A percentile compares a stretch with the other conserved stretches of the same genome.
Conservation (phyloP, 345 rosid species). For the Eucalyptus caleyi region DNA sequence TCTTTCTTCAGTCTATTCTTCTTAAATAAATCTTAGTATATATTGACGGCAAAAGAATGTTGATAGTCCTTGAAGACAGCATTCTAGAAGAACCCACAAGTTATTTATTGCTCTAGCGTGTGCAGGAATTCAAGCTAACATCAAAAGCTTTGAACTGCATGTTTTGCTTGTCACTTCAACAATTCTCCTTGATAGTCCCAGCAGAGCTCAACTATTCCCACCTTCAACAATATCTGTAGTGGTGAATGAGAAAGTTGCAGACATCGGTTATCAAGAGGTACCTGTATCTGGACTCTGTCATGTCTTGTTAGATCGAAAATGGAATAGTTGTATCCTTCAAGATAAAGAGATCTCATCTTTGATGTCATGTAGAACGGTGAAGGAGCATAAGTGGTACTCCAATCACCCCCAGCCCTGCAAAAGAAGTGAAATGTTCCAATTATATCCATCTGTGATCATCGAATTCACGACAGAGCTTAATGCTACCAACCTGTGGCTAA, state of each 20-base stretch:
- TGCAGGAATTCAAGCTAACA: background rate
- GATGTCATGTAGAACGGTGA: conserved; percentile 76
- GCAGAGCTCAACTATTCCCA: background rate
- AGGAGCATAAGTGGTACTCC: conserved; percentile 80
- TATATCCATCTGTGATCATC: background rate
- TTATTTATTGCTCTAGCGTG: background rate
- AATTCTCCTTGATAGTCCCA: background rate
- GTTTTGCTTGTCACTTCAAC: background rate
- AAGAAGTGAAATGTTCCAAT: background rate
- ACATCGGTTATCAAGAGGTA: background rate
- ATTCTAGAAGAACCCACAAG: background rate
- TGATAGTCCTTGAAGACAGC: background rate
- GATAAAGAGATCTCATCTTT: conserved; percentile 59
- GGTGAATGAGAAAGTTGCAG: background rate
- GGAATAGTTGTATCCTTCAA: conserved; percentile 61
- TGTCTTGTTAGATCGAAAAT: conserved; percentile 45
- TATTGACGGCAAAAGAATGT: background rate
- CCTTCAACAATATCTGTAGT: background rate
- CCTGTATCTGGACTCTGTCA: conserved; percentile 67
- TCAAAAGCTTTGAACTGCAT: background rate
- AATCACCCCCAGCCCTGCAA: conserved; percentile 61
- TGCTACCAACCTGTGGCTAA: conserved; percentile 46
- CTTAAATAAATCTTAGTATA: background rate
- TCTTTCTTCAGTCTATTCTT: background rate
- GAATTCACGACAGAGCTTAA: background rate